Evolutionary conservation across 1,284 basidiomycete genomes (phyloP).

Genomic region (Baeospora myosura): DNA sequence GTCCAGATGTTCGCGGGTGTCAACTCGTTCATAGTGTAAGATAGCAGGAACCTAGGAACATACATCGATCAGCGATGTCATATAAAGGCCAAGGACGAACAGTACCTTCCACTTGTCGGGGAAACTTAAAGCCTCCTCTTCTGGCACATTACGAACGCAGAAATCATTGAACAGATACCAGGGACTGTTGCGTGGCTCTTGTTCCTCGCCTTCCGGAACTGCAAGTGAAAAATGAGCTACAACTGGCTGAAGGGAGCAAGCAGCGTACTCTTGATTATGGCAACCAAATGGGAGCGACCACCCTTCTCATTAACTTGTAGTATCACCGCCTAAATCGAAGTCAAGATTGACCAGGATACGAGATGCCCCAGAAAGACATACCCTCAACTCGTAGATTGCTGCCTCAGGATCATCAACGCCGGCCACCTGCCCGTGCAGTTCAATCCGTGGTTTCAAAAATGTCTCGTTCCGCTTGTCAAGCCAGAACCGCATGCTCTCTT

Average conservation of each 20-base stretch:
- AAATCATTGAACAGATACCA: conserved; percentile 99
- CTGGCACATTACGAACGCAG: conserved; percentile 75
- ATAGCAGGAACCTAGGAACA: conserved; percentile 73
- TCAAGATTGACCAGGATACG: too few relatives aligned
- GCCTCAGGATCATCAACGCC: conserved; percentile 50
- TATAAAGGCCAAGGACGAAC: neutral
- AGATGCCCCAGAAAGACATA: conserved; percentile 29
- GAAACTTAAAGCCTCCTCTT: conserved; percentile 85
- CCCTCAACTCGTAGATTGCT: conserved; percentile 67
- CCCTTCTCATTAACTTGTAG: conserved; percentile 78
- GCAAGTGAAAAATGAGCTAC: conserved; percentile 5
- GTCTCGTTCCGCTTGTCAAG: conserved; percentile 49
- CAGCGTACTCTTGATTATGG: conserved; percentile 45
- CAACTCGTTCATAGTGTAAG: conserved; percentile 78
- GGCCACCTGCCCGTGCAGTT: conserved; percentile 50
- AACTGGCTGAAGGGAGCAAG: neutral
- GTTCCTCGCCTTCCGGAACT: conserved; percentile 62
- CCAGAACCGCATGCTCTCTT: conserved; percentile 78
- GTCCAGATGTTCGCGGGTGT: conserved; percentile 54
- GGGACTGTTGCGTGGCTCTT: conserved; percentile 37
- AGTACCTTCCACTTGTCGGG: conserved; percentile 85
- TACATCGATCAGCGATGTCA: conserved; percentile 5
- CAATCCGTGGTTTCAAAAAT: conserved; percentile 51
- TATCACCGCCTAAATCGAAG: conserved; percentile 61
- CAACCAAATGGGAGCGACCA: conserved; percentile 81